Base-by-base conservation (phyloP, 805 yeast species). In the Kluyveromyces dobzhanskii region DNA sequence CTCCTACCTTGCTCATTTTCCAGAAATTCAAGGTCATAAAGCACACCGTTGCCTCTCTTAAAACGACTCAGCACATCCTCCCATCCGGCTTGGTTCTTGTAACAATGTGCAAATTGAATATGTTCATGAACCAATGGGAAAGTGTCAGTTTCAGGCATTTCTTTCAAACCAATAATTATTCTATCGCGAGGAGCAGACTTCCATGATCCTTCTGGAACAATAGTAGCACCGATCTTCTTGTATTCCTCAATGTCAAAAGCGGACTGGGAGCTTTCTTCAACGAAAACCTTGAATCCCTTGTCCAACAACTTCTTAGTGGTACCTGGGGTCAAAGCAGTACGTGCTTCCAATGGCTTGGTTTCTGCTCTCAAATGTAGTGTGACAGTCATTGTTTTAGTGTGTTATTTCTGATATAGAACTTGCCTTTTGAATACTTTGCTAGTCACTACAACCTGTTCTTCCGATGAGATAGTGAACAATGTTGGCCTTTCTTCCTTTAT, bases 11-110 rank as follows among this genome's bases (percentile, higher is more conserved):
- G 79, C 52, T 83, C 96, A 61, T 92, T 86, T 62, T 85, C 94
- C 61, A 92, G 70, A 59, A 92, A 92, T 67, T 92, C 99, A 49
- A 92, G 70, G 61, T 92, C 99, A 61, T 92, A 92, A 49, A 92
- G 73, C 11, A 76, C 73, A 51, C 98, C 97, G 43, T 83, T 76
- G 37, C 99, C 99, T 29, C 75, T 80, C 37, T 94, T 94, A 70
- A 87, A 92, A 63, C 99, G 77, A 43, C 71, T 59, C 53, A 92
- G 67, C 12, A 92, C 97, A 43, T 86, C 85, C 61, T 85, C 67
- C 99, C 99, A 92, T 37, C 99, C 99, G 46, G 68, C 95, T 69
- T 92, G 99, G 66, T 90, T 76, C 69, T 92, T 92, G 69, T 92
- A 92, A 69, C 98, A 92, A 65, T 92, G 99, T 32, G 99, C 98